A percentile compares a stretch with the other conserved stretches of the same genome.
Evolutionary conservation across 192 early-diverging fungal genomes (phyloP).

Genomic region (Cetraspora pellucida): DNA sequence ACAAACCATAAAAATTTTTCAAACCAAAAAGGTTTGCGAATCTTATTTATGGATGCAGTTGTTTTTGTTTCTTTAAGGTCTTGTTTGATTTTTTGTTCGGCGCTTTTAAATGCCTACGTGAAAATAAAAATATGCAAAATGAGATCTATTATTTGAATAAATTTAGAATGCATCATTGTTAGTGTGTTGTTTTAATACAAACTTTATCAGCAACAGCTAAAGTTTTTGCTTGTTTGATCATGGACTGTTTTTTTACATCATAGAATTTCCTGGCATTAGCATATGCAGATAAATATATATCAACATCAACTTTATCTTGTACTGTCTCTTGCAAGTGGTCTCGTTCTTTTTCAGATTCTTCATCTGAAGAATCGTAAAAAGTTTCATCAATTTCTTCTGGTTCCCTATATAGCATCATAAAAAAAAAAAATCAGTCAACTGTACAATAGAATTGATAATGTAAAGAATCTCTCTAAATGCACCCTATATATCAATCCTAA

Average conservation of each 20-base stretch:
- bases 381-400: slow-evolving; percentile 13
- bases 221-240: slow-evolving; percentile 90
- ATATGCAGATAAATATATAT: slow-evolving; percentile 86
- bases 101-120: slow-evolving; percentile 76
- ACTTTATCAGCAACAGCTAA: slow-evolving; percentile 76
- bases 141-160: background rate
- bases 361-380: slow-evolving; percentile 23
- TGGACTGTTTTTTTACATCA: slow-evolving; percentile 78
- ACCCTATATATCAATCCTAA: too few relatives aligned
- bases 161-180: background rate
- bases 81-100: slow-evolving; percentile 85
- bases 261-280: slow-evolving; percentile 91
- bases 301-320: slow-evolving; percentile 71
- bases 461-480: background rate
- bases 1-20: slow-evolving; percentile 98
- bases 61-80: slow-evolving; percentile 78
- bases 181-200: background rate
- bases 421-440: background rate
- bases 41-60: slow-evolving; percentile 77
- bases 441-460: background rate
- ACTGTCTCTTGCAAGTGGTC: slow-evolving; percentile 49
- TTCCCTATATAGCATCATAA: background rate
- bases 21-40: slow-evolving; percentile 96
- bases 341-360: slow-evolving; percentile 52
- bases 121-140: background rate